Evolutionary conservation across 257 asterid species (phyloP).

Genomic region (Misopates orontium): DNA sequence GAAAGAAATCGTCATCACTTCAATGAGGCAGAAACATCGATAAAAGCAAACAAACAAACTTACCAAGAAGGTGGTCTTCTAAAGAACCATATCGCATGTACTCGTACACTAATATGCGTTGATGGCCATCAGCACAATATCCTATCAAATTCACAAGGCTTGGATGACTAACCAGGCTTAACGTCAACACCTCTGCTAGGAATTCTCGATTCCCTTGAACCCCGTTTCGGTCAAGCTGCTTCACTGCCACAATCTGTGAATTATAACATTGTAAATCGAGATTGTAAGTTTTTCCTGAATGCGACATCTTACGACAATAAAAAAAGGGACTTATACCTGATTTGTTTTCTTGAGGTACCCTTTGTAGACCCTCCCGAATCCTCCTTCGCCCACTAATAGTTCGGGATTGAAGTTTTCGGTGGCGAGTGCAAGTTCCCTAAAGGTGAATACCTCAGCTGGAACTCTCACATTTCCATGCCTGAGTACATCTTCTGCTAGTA

Average conservation of each 20-base stretch:
- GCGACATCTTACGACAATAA: background rate
- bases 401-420: conserved; percentile 86
- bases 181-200: conserved; percentile 68
- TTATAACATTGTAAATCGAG: background rate
- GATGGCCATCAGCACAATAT: conserved; percentile 88
- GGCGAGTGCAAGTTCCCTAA: conserved; percentile 73
- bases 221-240: conserved; percentile 52
- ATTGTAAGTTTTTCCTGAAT: background rate
- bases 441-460: conserved; percentile 74
- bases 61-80: conserved; percentile 75
- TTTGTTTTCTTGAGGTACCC: conserved; percentile 72
- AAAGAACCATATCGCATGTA: conserved; percentile 71
- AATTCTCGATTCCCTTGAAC: conserved; percentile 52
- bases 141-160: conserved; percentile 78
- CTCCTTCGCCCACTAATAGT: conserved; percentile 76
- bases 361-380: conserved; percentile 83
- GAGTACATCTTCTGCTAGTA: conserved; percentile 47
- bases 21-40: too few species aligned
- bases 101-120: conserved; percentile 74
- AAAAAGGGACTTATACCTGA: conserved; percentile 39
- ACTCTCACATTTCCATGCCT: conserved; percentile 43
- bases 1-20: too few species aligned
- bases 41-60: too few species aligned
- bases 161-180: conserved; percentile 71
- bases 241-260: conserved; percentile 55